phyloP scores from a whole-genome alignment of 768 basidiomycete species.

The Leccinellum rugosiceps region DNA sequence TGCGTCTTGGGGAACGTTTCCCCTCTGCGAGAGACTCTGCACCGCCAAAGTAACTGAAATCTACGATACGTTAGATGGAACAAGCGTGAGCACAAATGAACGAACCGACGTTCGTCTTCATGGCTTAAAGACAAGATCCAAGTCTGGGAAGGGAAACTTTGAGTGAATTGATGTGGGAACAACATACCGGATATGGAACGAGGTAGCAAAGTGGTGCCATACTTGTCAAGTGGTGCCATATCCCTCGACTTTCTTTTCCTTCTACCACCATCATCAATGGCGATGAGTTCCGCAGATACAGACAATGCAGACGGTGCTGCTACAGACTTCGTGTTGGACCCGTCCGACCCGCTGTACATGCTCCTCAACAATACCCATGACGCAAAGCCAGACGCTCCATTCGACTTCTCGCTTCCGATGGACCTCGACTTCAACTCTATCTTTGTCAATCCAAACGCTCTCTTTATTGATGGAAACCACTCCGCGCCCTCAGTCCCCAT shows the following conservation, averaged over 20 bases:
- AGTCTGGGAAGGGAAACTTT: not conserved
- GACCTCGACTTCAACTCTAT: constrained; percentile 62
- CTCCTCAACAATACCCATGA: constrained; percentile 46
- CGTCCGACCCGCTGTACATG: constrained; percentile 57
- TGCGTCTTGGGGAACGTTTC: constrained; percentile 50
- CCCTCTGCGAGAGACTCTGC: constrained; percentile 71
- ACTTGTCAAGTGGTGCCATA: constrained; percentile 26
- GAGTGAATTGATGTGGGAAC: constrained; percentile 22
- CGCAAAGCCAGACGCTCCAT: constrained; percentile 35
- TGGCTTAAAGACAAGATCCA: not conserved
- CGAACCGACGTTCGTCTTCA: constrained; percentile 25
- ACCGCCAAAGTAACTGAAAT: constrained; percentile 80
- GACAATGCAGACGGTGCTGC: constrained; percentile 12
- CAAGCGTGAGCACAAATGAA: not conserved
- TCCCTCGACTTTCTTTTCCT: not conserved
- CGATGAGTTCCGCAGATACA: constrained; percentile 16
- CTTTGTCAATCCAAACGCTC: constrained; percentile 64
- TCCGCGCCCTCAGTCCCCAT: constrained; percentile 13
- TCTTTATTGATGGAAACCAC: constrained; percentile 40
- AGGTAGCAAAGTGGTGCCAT: constrained; percentile 25
- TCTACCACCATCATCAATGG: not conserved
- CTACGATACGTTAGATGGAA: constrained; percentile 30
- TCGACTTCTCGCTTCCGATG: constrained; percentile 42
- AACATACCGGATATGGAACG: constrained; percentile 14
- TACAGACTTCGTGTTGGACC: constrained; percentile 48